A percentile compares a stretch with the other conserved stretches of the same genome.
phyloP scores from a whole-genome alignment of 192 early-diverging fungal species.

The Entomortierella beljakovae region DNA sequence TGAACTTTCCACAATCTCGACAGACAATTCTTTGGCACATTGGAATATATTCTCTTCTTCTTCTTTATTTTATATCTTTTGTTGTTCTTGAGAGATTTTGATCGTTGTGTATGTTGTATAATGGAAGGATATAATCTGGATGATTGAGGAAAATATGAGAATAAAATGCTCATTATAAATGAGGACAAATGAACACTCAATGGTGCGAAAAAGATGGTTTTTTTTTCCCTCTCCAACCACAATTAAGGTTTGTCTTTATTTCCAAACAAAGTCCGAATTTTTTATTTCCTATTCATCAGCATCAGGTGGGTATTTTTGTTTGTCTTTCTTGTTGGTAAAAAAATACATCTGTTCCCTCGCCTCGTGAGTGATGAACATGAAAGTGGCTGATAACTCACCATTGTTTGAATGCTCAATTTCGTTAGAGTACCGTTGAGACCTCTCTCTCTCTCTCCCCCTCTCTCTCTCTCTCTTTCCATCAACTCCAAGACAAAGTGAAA shows the following conservation, averaged over 20 bases:
- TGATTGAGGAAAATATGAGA: not conserved
- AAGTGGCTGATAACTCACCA: not conserved
- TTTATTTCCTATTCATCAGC: not conserved
- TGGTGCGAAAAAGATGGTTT: not conserved
- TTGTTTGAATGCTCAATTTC: not conserved
- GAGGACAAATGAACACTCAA: not conserved
- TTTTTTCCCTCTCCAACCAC: not conserved
- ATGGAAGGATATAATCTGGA: not conserved
- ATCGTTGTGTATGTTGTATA: not conserved
- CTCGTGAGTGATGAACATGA: not conserved
- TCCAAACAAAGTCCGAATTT: conserved; percentile 38
- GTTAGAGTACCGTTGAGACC: conserved; percentile 1
- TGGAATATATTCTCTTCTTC: not conserved
- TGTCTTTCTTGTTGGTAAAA: no score
- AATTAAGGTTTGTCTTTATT: conserved; percentile 16
- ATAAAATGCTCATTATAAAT: not conserved
- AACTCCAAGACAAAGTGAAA: no score
- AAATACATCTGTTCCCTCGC: no score
- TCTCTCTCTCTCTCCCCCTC: not conserved
- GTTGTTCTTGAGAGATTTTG: not conserved
- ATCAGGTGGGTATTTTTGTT: not conserved
- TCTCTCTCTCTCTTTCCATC: not conserved
- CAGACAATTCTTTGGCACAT: conserved; percentile 46
- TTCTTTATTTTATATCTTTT: not conserved
- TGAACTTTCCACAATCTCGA: conserved; percentile 45